A percentile compares a stretch with the other conserved stretches of the same genome.
phyloP scores from a whole-genome alignment of 2,329 filamentous ascomycete genomes.

The Chrysosporium keratinophilum region DNA sequence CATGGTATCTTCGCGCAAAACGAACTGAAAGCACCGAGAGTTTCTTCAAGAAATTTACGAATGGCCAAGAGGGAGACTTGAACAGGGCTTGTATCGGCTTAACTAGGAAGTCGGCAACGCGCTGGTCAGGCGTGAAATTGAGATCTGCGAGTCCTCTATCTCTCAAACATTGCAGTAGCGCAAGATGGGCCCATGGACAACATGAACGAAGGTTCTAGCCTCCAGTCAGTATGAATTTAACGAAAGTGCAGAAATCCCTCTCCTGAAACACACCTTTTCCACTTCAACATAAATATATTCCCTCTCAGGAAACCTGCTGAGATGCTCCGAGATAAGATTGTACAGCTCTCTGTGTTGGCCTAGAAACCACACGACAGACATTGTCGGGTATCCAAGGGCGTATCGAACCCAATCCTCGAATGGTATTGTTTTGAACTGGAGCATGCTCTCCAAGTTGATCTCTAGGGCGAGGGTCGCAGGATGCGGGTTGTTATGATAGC shows the following conservation, averaged over 20 bases:
- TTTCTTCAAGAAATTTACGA: constrained; percentile 28
- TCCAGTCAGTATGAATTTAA: neutral
- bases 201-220: constrained; percentile 26
- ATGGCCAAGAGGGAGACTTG: constrained; percentile 23
- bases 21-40: constrained; percentile 29
- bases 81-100: constrained; percentile 32
- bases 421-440: constrained; percentile 31
- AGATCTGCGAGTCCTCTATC: constrained; percentile 3
- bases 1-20: constrained; percentile 29
- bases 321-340: constrained; percentile 25
- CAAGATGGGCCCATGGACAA: constrained; percentile 32
- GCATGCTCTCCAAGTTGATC: constrained; percentile 32
- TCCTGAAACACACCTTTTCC: constrained; percentile 24
- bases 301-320: constrained; percentile 27
- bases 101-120: constrained; percentile 29
- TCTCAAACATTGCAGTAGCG: constrained; percentile 25
- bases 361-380: constrained; percentile 32
- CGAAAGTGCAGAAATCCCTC: neutral
- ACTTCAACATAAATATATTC: constrained; percentile 27
- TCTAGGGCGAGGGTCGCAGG: constrained; percentile 24
- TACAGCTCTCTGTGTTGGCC: constrained; percentile 31
- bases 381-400: constrained; percentile 28
- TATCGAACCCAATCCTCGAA: constrained; percentile 35
- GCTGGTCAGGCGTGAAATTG: constrained; percentile 14
- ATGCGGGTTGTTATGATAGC: constrained; percentile 18